A percentile compares a stretch with the other conserved stretches of the same genome.
Conservation (phyloP, 179 eudicot genomes). For the Vitellaria paradoxa region DNA sequence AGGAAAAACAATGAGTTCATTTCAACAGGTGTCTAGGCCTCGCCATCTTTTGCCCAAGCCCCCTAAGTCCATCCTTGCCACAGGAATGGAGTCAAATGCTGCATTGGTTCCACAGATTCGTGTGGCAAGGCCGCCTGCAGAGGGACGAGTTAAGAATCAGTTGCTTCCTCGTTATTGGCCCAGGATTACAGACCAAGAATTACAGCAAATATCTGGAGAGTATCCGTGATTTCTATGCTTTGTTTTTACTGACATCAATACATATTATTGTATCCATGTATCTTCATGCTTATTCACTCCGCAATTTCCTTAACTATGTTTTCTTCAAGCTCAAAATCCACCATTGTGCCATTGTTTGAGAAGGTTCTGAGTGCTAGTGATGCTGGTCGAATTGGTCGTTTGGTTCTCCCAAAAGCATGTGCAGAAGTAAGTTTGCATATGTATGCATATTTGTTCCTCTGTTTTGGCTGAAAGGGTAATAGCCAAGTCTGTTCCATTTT, state of each 20-base stretch:
- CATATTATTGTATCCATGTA: background rate
- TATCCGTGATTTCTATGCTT: slow-evolving; percentile 48
- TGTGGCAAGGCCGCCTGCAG: slow-evolving; percentile 88
- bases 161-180: slow-evolving; percentile 99
- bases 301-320: slow-evolving; percentile 47
- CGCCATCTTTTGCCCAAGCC: slow-evolving; percentile 61
- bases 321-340: slow-evolving; percentile 75
- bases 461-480: background rate
- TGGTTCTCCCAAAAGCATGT: slow-evolving; percentile 99
- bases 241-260: background rate
- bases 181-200: slow-evolving; percentile 92
- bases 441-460: slow-evolving; percentile 21
- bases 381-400: slow-evolving; percentile 99
- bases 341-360: slow-evolving; percentile 89
- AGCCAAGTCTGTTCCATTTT: background rate
- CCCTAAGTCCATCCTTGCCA: slow-evolving; percentile 44
- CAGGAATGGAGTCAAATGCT: slow-evolving; percentile 48
- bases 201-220: slow-evolving; percentile 99
- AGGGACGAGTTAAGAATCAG: slow-evolving; percentile 86
- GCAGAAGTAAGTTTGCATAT: slow-evolving; percentile 79
- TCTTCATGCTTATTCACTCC: slow-evolving; percentile 1
- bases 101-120: slow-evolving; percentile 55
- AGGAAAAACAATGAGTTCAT: slow-evolving; percentile 39
- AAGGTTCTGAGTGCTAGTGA: slow-evolving; percentile 99
- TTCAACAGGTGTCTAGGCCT: slow-evolving; percentile 55